A percentile compares a stretch with the other conserved stretches of the same genome.
phyloP scores from a whole-genome alignment of 2,329 filamentous ascomycete genomes.

The Alternaria infectoria region DNA sequence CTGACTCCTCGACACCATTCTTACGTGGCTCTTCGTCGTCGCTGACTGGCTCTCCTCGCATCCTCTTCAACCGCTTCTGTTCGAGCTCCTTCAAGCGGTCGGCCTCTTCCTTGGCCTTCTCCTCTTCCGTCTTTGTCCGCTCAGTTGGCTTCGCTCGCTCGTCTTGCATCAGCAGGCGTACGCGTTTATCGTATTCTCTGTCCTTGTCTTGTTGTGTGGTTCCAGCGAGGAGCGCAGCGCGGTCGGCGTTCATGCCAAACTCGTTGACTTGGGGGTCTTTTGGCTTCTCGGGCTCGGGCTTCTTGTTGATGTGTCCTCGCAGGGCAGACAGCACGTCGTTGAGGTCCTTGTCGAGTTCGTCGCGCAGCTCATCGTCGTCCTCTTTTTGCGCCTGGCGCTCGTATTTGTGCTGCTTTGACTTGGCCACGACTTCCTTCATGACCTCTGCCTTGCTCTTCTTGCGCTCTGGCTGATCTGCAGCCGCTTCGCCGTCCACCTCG shows the following conservation, averaged over 20 bases:
- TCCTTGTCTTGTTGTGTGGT: conserved; percentile 73
- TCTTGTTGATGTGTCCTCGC: conserved; percentile 60
- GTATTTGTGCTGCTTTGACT: conserved; percentile 94
- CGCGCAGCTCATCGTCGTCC: conserved; percentile 86
- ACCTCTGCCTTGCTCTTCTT: conserved; percentile 97
- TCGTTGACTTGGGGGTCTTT: conserved; percentile 47
- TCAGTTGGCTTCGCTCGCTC: conserved; percentile 84
- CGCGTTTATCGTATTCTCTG: conserved; percentile 83
- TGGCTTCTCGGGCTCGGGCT: conserved; percentile 51
- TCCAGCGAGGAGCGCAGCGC: conserved; percentile 65
- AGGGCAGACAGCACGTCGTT: conserved; percentile 77
- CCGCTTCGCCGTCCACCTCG: conserved; percentile 39
- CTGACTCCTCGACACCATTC: conserved; percentile 27
- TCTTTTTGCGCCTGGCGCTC: conserved; percentile 92
- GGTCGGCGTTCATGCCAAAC: conserved; percentile 64
- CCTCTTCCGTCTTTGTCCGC: conserved; percentile 72
- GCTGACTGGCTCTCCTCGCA: conserved; percentile 81
- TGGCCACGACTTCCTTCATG: conserved; percentile 97
- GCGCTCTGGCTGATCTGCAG: conserved; percentile 69
- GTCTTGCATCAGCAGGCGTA: conserved; percentile 84
- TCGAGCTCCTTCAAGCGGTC: conserved; percentile 80
- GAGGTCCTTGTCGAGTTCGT: conserved; percentile 83
- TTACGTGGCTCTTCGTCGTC: conserved; percentile 68
- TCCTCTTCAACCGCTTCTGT: conserved; percentile 79
- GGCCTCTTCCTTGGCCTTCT: conserved; percentile 71